Conservation (phyloP, 352 stramenopile genomes). For the Phytophthora agathidicida region DNA sequence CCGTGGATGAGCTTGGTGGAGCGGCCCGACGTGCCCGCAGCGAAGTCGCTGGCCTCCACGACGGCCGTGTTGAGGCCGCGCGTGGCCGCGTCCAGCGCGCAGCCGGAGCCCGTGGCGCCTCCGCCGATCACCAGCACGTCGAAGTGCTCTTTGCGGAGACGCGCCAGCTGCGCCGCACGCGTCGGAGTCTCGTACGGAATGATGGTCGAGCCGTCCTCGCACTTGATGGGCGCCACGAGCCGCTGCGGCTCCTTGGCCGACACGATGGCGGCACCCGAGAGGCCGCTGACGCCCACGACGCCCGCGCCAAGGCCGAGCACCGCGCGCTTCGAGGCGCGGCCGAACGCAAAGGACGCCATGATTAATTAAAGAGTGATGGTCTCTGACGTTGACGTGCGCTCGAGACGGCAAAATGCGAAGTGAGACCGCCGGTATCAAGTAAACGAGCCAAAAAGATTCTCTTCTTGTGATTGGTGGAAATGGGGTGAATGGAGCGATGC, state of each 20-base stretch:
- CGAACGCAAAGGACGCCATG: constrained; percentile 74
- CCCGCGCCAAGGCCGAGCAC: constrained; percentile 58
- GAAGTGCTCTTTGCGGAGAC: constrained; percentile 91
- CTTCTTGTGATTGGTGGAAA: constrained; percentile 9
- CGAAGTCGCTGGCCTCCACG: constrained; percentile 93
- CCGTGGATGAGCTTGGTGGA: constrained; percentile 97
- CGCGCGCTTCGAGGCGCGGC: constrained; percentile 56
- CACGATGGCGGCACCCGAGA: constrained; percentile 68
- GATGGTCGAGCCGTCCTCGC: constrained; percentile 85
- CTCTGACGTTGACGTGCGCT: constrained; percentile 19
- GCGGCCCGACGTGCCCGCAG: constrained; percentile 90
- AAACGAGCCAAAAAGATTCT: constrained; percentile 13
- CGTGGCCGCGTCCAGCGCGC: constrained; percentile 90
- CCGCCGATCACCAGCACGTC: constrained; percentile 95
- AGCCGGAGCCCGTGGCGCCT: constrained; percentile 92
- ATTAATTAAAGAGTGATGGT: constrained; percentile 5
- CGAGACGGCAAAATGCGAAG: constrained; percentile 41
- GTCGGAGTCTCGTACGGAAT: constrained; percentile 84
- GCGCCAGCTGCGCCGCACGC: constrained; percentile 67
- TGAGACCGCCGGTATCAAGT: constrained; percentile 30
- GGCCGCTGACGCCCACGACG: constrained; percentile 48
- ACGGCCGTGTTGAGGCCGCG: constrained; percentile 93
- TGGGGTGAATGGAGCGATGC: not conserved
- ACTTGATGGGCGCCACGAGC: constrained; percentile 80
- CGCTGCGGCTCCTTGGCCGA: constrained; percentile 74